Evolutionary conservation across 805 yeast species (phyloP), one percentile per base, ranked within the genome.

Genomic region (Candida easanensis): DNA sequence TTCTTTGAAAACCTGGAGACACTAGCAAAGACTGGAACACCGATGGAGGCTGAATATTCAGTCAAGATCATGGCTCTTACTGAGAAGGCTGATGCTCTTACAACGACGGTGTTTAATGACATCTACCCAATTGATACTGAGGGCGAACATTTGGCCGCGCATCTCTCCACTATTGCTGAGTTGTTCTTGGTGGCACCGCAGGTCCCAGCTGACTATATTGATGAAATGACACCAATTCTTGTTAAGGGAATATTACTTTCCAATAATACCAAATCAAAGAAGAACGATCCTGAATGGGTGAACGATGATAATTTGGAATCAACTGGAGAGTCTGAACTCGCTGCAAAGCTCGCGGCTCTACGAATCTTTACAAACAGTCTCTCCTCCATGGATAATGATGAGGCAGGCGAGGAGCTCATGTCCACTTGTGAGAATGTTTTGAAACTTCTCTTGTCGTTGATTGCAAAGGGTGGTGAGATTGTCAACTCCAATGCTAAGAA

Each of bases 381-480:
- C 21, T 70, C 70, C 38, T 62, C 72, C 0, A 34, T 52, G 5
- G 54, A 53, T n/a, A 41, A 62, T 0, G 58, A 53, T 2, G 64
- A 65, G 0, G 56, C 62, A 2, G 71, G 69, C 4, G 66, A 62
- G 10, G 59, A 73, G 2, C 62, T 73, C 2, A 63, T 53, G 3
- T 68, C 71, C 13, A 63, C 74, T 33, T 78, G 84, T 0, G 76
- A 73, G 42, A 87, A 88, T 14, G 80, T 85, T 0, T 62, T 88
- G 48, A 85, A 83, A 53, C 63, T 88, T 21, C 68, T 88, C 23
- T 69, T 77, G 26, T 77, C 88, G 1, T 66, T 86, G 26, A 76
- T 88, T 38, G 77, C 80, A 1, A 82, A 82, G 57, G 84, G 85
- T 35, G 96, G 96, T 22, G 96, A 89, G 54, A 73, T 88, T 25